Evolutionary conservation across 176 grass and related monocot species (phyloP), one percentile per base, ranked within the genome.

Genomic region (Olyra latifolia): DNA sequence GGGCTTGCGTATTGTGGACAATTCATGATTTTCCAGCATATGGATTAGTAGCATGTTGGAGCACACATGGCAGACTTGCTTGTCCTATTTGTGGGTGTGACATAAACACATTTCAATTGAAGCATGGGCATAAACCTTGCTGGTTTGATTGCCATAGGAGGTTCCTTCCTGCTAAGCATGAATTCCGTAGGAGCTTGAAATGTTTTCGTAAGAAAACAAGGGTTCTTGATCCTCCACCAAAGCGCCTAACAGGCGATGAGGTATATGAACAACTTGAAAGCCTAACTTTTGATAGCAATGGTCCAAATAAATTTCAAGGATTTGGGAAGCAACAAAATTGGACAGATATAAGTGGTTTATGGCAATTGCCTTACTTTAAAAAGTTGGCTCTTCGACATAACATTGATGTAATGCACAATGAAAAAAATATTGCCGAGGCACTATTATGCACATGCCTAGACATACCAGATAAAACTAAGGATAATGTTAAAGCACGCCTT

Each of bases 141-240:
- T 76, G 73, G 72, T 75, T 60, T 74, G 71, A 74, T 74, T 74
- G 71, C 1, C 71, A 74, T 48, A 74, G 71, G 32, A 58, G 40
- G 19, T 76, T 62, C 2, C 42, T 77, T n/a, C 57, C 57, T 0
- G 16, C 9, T 32, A 14, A 1, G 5, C 74, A 77, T 47, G 41
- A 17, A 47, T 62, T 77, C 5, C 19, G 2, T 11, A 27, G 8
- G 9, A 67, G 48, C 53, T 0, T 68, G 5, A 68, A 80, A 9
- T 54, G 22, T 28, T 80, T 68, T 42, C 8, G 14, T 28, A 80
- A 68, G 9, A 41, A 54, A 55, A 80, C 35, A 20, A 54, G 9
- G 69, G 49, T 29, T 27, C 8, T 5, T 8, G 14, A 80, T 68
- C 23, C 47, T 20, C 48, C 42, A 49, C 75, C 62, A 53, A 12